Evolutionary conservation across 73 alveolate species (phyloP).

Genomic region (Tetrahymena elliotti): DNA sequence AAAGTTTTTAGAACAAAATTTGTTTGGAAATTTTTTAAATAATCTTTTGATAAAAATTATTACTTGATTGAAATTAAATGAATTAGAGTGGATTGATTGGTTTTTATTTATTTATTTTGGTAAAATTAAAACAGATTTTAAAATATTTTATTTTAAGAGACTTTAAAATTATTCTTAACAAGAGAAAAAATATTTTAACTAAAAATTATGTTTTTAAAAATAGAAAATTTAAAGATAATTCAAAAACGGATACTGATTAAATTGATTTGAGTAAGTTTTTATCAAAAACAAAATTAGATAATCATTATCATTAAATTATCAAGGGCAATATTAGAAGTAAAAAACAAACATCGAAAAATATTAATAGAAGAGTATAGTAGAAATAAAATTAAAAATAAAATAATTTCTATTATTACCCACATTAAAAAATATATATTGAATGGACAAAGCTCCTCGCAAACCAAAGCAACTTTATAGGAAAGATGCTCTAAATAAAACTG

Average conservation of each 20-base stretch:
- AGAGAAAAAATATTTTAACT: not conserved
- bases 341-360: not conserved
- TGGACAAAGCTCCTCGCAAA: conserved; percentile 1
- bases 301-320: not conserved
- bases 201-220: too few species aligned
- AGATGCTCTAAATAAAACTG: not conserved
- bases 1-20: too few species aligned
- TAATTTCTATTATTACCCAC: not conserved
- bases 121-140: too few species aligned
- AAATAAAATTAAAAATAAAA: not conserved
- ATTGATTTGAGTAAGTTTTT: not conserved
- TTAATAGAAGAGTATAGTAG: not conserved
- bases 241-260: not conserved
- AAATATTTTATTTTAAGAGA: too few species aligned
- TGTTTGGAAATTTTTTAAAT: too few species aligned
- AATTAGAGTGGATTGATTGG: too few species aligned
- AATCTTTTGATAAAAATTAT: too few species aligned
- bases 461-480: not conserved
- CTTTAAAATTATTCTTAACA: too few species aligned
- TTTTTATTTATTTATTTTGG: too few species aligned
- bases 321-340: not conserved
- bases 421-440: not conserved
- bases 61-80: too few species aligned
- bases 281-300: not conserved
- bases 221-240: too few species aligned